Conservation (phyloP, 495 filamentous ascomycete species). For the Filosporella fistucella region DNA sequence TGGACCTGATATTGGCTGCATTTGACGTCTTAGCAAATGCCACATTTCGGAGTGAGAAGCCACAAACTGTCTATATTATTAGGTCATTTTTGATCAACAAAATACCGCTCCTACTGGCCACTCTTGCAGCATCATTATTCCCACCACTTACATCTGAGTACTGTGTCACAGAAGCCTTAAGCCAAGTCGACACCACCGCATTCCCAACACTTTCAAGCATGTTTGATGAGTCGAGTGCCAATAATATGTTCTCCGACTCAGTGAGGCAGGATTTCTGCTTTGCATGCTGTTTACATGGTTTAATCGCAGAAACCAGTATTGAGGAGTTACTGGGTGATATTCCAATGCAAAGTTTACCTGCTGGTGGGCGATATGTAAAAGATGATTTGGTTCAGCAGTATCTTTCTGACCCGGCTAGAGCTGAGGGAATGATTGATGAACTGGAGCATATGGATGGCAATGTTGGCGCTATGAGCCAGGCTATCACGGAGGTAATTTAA, state of each 20-base stretch:
- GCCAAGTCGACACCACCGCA: constrained; percentile 68
- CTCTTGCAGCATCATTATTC: constrained; percentile 55
- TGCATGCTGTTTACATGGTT: constrained; percentile 78
- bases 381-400: constrained; percentile 73
- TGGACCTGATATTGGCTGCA: constrained; percentile 78
- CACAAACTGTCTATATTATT: constrained; percentile 68
- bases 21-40: constrained; percentile 89
- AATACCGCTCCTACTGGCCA: constrained; percentile 70
- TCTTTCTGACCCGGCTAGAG: constrained; percentile 61
- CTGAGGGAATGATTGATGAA: constrained; percentile 70
- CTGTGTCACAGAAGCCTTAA: constrained; percentile 76
- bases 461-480: constrained; percentile 79
- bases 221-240: constrained; percentile 68
- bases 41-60: constrained; percentile 71
- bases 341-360: constrained; percentile 75
- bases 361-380: constrained; percentile 68
- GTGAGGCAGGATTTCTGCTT: constrained; percentile 91
- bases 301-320: constrained; percentile 75
- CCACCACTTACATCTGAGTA: constrained; percentile 64
- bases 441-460: constrained; percentile 95
- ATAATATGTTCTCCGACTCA: constrained; percentile 69
- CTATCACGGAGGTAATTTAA: constrained; percentile 77
- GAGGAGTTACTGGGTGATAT: constrained; percentile 80
- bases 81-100: constrained; percentile 94
- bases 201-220: constrained; percentile 78